Base-by-base conservation (phyloP, 2,329 filamentous ascomycete species). In the Sphaerulina populicola region DNA sequence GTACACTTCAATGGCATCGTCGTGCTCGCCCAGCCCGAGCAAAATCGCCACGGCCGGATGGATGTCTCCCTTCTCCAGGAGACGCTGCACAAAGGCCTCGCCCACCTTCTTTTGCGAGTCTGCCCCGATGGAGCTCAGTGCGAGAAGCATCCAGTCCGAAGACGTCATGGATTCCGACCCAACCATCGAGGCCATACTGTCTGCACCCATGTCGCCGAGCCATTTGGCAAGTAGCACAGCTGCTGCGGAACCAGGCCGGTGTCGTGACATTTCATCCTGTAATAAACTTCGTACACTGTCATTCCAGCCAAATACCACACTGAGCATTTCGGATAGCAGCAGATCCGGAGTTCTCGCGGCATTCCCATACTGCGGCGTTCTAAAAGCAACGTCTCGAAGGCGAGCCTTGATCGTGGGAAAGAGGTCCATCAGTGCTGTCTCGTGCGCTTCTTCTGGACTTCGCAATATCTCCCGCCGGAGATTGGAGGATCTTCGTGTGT, bases 1-100 rank as follows among this genome's bases (percentile, higher is more conserved):
- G 62, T 98, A 98, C 29, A 96, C 85, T 68, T 98, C 93, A 53
- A 98, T 90, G 0, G 93, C 93, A 66, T 98, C 91, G 58, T 94
- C 91, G 60, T 87, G 77, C 64, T 97, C 91, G 2, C 90, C 90
- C 69, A 98, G 82, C 11, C 90, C 89, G 31, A 98, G 81, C 68
- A 98, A 81, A 56, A 97, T 91, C 0, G 91, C 91, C 14, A 89
- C 90, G 4, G 93, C 89, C 0, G 88, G 88, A 65, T 98, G 90
- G 2, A 96, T 75, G 62, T 98, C 93, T 27, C 88, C 89, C 57
- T 84, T 87, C 67, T 94, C 89, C 1, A 98, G 77, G 1, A 98
- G 76, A 44, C 89, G 83, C 67, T 95, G 90, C 1, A 95, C 88
- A 60, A 95, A 95, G 2, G 88, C 84, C 52, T 91, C 85, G 1